Evolutionary conservation across 1,139 yeast genomes (phyloP).

Genomic region (Scheffersomyces quercinus): DNA sequence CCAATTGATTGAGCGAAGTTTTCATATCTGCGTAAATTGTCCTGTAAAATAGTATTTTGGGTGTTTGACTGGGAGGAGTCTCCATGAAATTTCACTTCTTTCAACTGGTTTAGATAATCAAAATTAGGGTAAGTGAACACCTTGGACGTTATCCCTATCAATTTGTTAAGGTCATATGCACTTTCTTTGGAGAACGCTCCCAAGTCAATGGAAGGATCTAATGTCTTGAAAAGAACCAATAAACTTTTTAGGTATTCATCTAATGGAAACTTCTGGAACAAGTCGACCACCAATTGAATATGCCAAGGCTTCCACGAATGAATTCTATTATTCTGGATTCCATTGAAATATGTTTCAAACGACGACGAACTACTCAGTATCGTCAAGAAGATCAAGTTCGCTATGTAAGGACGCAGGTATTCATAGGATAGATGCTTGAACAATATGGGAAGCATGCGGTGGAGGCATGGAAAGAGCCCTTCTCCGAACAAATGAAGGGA

Average conservation of each 20-base stretch:
- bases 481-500: conserved; percentile 29
- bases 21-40: conserved; percentile 13
- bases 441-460: conserved; percentile 29
- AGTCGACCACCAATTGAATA: conserved; percentile 31
- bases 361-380: conserved; percentile 20
- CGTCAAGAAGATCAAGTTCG: conserved; percentile 41
- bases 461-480: conserved; percentile 14
- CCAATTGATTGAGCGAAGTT: conserved; percentile 9
- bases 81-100: conserved; percentile 1
- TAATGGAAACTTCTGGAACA: conserved; percentile 33
- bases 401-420: conserved; percentile 40
- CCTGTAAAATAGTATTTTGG: conserved; percentile 17
- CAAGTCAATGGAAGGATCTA: conserved; percentile 26
- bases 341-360: conserved; percentile 10
- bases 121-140: conserved; percentile 25
- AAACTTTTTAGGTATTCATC: conserved; percentile 31
- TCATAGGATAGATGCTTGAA: conserved; percentile 46
- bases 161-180: conserved; percentile 12
- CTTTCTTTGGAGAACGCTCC: conserved; percentile 4
- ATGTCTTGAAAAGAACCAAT: conserved; percentile 23
- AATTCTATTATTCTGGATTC: conserved; percentile 7
- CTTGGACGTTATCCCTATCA: conserved; percentile 18
- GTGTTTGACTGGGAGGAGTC: conserved; percentile 1
- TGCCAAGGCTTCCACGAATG: conserved; percentile 41
- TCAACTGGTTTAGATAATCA: conserved; percentile 9